phyloP scores from a whole-genome alignment of 495 filamentous ascomycete species.

The Penicillium fimorum region DNA sequence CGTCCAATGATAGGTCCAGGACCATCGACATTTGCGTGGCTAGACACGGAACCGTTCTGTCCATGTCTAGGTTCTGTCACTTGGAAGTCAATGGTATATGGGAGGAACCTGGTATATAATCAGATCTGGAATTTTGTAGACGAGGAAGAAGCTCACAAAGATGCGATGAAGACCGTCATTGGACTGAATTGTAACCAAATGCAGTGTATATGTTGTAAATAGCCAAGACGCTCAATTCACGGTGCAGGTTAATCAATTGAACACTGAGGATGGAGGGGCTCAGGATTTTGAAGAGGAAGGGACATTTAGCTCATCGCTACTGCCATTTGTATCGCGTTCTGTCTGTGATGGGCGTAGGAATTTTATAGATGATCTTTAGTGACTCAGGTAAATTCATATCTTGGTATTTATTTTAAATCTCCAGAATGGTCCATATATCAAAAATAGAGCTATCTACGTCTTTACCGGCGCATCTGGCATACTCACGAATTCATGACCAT shows the following conservation, averaged over 20 bases:
- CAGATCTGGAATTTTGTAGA: constrained; percentile 3
- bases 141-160: constrained; percentile 24
- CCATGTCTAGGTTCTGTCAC: constrained; percentile 16
- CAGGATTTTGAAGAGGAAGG: neutral
- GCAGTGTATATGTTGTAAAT: neutral
- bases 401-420: neutral
- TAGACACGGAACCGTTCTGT: constrained; percentile 26
- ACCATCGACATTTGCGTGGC: constrained; percentile 34
- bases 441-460: neutral
- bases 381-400: neutral
- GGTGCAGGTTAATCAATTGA: neutral
- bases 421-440: neutral
- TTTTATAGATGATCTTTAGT: neutral
- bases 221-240: neutral
- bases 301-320: neutral
- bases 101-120: constrained; percentile 31
- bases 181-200: neutral
- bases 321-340: neutral
- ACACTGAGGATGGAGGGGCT: neutral
- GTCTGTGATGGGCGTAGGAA: neutral
- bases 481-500: no score
- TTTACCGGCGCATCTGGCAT: no score
- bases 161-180: constrained; percentile 37
- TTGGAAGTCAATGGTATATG: constrained; percentile 42
- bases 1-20: constrained; percentile 36